Evolutionary conservation across 176 grass and related monocot species (phyloP).

Genomic region (Pontederia paniculata): DNA sequence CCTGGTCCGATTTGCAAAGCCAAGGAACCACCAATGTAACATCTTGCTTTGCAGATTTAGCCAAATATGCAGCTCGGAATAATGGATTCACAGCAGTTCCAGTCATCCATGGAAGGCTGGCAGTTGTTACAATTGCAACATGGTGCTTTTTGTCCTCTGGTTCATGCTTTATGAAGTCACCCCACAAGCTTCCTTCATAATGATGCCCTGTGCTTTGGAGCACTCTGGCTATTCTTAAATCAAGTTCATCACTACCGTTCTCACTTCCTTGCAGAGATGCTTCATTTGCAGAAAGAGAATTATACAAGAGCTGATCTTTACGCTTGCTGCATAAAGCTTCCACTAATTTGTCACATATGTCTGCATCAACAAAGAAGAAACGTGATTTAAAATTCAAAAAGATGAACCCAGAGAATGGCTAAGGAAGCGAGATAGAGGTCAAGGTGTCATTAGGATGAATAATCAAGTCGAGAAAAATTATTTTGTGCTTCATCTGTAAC

Average conservation of each 20-base stretch:
- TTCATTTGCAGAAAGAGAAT: conserved; percentile 34
- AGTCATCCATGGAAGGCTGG: conserved; percentile 98
- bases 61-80: conserved; percentile 86
- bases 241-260: conserved; percentile 45
- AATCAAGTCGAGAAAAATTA: no score
- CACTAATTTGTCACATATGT: conserved; percentile 58
- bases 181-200: conserved; percentile 40
- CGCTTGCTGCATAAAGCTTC: conserved; percentile 41
- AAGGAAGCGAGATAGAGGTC: no score
- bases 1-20: conserved; percentile 69
- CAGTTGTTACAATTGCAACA: conserved; percentile 86
- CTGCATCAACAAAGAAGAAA: conserved; percentile 20
- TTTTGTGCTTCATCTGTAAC: no score
- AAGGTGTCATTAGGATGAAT: no score
- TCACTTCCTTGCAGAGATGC: conserved; percentile 41
- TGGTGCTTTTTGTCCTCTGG: conserved; percentile 46
- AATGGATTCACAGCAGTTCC: conserved; percentile 92
- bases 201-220: conserved; percentile 61
- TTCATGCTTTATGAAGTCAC: conserved; percentile 34
- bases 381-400: no score
- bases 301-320: conserved; percentile 36
- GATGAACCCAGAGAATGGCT: conserved; percentile 31
- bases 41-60: conserved; percentile 66
- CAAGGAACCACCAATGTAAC: conserved; percentile 76
- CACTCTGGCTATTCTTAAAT: conserved; percentile 82